Base-by-base conservation (phyloP, 306 rosid species). In the Lathyrus sativus region DNA sequence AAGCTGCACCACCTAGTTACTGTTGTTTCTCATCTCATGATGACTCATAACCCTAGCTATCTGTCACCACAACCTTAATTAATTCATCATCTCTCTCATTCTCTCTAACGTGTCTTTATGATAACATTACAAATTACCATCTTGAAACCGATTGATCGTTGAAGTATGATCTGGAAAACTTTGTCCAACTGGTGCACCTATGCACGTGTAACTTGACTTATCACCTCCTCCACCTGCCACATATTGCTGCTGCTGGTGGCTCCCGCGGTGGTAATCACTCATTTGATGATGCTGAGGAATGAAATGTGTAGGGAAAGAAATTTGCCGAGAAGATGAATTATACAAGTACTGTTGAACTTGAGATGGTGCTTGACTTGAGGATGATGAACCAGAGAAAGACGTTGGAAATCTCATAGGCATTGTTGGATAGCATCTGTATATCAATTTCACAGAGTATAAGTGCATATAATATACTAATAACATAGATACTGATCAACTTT, bases 161-260 rank as follows among this genome's bases (percentile, higher is more conserved):
- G 91, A 28, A 65, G 83, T 42, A 26, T 54, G 8, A 53, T 55
- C 61, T 11, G 38, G 38, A 28, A 55, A 28, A 28, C 1, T 17
- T 33, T 79, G 88, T 10, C 90, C 91, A 18, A 92, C 87, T 2
- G 96, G 97, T 59, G 97, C 97, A 7, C 96, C 96, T 15, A 91
- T 86, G 78, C 93, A 88, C 5, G 89, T 86, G 78, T 85, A 88
- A 73, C 61, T 72, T 22, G 65, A 31, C 9, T 54, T 57, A 51
- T 18, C 72, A 7, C 9, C 39, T 4, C 35, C 72, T 8, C 49
- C 68, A 70, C 56, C 24, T 17, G 28, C 56, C 53, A 46, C 10
- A 6, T 43, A 51, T 61, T 71, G 81, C 1, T 81, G 76, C 64
- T 46, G 35, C 72, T 53, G 50, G 18, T 88, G 97, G 1, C 95